Conservation (phyloP, 768 basidiomycete genomes). For the Amylocystis lapponica region DNA sequence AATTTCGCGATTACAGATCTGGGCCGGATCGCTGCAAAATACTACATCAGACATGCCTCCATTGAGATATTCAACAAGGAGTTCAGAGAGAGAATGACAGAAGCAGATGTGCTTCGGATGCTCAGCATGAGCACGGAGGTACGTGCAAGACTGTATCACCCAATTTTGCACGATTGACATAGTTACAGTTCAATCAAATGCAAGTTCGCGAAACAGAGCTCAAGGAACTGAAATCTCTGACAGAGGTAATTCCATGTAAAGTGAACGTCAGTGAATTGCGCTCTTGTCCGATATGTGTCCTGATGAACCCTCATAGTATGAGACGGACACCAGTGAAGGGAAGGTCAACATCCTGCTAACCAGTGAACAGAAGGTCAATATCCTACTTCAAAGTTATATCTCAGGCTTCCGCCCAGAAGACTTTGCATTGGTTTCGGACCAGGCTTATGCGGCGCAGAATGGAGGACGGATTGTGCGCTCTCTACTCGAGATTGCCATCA, state of each 20-base stretch:
- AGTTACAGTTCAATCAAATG: conserved; percentile 87
- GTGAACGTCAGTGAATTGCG: conserved; percentile 51
- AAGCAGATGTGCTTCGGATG: conserved; percentile 86
- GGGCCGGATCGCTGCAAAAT: conserved; percentile 95
- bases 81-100: conserved; percentile 81
- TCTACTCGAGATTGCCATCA: conserved; percentile 89
- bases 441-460: conserved; percentile 91
- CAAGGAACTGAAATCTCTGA: conserved; percentile 70
- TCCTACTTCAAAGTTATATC: conserved; percentile 87
- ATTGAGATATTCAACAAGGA: conserved; percentile 81
- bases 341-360: conserved; percentile 24
- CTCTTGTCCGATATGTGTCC: background rate
- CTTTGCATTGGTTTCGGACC: conserved; percentile 94
- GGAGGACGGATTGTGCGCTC: conserved; percentile 93
- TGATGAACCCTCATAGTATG: background rate
- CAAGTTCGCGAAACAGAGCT: conserved; percentile 89
- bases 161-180: too few species aligned
- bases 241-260: conserved; percentile 62
- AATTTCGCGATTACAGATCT: conserved; percentile 77
- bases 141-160: too few species aligned
- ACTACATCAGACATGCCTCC: conserved; percentile 84
- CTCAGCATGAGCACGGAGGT: conserved; percentile 91
- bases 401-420: conserved; percentile 80
- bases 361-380: conserved; percentile 86
- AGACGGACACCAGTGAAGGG: background rate